phyloP scores from a whole-genome alignment of 306 rosid genomes.

The Vigna radiata region DNA sequence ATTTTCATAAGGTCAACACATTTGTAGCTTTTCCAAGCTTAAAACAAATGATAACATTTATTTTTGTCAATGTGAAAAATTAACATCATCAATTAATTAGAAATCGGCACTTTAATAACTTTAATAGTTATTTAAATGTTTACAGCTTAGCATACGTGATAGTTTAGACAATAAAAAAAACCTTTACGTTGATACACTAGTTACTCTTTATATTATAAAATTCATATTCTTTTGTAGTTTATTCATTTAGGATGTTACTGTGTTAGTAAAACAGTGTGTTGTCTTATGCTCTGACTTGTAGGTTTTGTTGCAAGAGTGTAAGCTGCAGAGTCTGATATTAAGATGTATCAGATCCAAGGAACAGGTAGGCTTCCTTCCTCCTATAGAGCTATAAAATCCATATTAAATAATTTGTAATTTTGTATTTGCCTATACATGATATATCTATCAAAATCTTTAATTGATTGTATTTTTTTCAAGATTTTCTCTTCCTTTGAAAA shows the following conservation, averaged over 20 bases:
- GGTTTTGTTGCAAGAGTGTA: conserved; percentile 75
- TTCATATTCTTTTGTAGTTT: neutral
- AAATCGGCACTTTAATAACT: neutral
- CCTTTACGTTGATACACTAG: neutral
- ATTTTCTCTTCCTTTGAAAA: neutral
- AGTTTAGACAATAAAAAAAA: neutral
- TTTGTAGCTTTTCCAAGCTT: conserved; percentile 27
- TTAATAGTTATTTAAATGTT: neutral
- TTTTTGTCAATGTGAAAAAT: neutral
- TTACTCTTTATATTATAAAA: neutral
- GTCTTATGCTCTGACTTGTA: conserved; percentile 51
- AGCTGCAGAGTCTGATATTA: conserved; percentile 67
- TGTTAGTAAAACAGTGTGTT: conserved; percentile 24
- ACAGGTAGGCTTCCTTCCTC: conserved; percentile 68
- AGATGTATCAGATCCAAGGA: conserved; percentile 77
- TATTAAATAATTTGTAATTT: conserved; percentile 9
- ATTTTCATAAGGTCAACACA: conserved; percentile 37
- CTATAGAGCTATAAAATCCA: conserved; percentile 19
- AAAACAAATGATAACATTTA: conserved; percentile 24
- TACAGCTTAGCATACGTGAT: neutral
- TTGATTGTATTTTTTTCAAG: conserved; percentile 7
- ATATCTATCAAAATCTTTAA: conserved; percentile 8
- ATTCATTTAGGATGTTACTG: neutral
- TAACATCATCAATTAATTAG: neutral
- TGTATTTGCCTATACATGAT: neutral